These are phyloP conservation scores for Copromyces sp. DNA, from an alignment of 495 filamentous ascomycete species.

Conservation along the genomic window DNA sequence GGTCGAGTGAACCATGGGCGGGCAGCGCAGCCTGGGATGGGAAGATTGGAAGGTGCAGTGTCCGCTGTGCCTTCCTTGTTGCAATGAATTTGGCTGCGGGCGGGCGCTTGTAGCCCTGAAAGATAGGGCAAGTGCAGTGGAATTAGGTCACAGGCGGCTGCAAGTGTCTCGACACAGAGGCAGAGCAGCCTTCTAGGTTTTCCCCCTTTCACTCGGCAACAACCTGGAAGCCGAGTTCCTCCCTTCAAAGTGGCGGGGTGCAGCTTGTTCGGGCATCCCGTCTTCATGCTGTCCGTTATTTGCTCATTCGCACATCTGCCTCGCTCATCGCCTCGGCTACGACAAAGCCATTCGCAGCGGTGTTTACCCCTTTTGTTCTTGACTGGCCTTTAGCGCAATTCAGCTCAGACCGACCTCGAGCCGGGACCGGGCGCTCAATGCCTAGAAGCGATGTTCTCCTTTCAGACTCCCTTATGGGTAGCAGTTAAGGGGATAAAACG, in stretches of 20 bases:
- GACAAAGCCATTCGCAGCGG: background rate
- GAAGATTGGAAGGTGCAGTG: background rate
- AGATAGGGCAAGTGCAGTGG: background rate
- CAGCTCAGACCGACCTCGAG: background rate
- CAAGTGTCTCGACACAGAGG: background rate
- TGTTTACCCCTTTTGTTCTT: background rate
- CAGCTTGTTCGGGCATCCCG: background rate
- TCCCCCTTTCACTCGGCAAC: background rate
- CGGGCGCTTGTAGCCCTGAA: background rate
- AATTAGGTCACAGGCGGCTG: background rate
- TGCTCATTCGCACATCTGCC: background rate
- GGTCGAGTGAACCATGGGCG: background rate
- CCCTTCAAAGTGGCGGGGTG: background rate
- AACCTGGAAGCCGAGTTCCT: background rate
- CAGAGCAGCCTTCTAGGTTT: background rate
- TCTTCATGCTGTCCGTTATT: background rate
- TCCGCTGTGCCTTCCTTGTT: background rate
- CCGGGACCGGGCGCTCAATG: background rate
- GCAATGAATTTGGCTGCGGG: background rate
- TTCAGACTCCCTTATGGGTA: background rate
- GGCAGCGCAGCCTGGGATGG: background rate
- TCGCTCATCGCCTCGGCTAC: background rate
- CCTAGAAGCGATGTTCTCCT: too few relatives aligned
- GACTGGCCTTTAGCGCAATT: background rate
- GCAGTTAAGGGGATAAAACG: background rate